Percentiles rank a stretch among this genome's conserved stretches.
Conservation (phyloP, 2,329 filamentous ascomycete species). For the Blastomyces emzantsi region DNA sequence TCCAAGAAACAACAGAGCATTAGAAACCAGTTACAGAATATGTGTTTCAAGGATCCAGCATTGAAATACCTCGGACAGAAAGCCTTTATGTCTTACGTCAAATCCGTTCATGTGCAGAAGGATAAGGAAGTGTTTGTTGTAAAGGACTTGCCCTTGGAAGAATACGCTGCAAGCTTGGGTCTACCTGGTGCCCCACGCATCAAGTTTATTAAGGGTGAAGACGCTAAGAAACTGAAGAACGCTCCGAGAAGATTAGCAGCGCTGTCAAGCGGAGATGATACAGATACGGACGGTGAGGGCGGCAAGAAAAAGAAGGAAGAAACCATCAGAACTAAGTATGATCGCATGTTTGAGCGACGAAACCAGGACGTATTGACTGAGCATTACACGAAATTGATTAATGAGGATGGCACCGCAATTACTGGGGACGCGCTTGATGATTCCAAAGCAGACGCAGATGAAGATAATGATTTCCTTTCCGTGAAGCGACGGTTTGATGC, state of each 20-base stretch:
- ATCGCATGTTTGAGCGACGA: slow-evolving; percentile 93
- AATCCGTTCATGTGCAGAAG: slow-evolving; percentile 76
- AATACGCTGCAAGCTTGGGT: slow-evolving; percentile 74
- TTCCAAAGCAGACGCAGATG: slow-evolving; percentile 46
- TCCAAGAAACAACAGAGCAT: slow-evolving; percentile 85
- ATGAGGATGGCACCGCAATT: slow-evolving; percentile 45
- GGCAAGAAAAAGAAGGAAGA: slow-evolving; percentile 54
- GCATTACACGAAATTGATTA: slow-evolving; percentile 83
- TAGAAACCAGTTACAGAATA: slow-evolving; percentile 75
- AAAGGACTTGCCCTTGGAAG: slow-evolving; percentile 72
- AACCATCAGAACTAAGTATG: slow-evolving; percentile 83
- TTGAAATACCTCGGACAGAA: slow-evolving; percentile 95
- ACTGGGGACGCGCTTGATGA: slow-evolving; percentile 24
- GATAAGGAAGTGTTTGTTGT: slow-evolving; percentile 89
- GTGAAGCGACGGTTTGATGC: slow-evolving; percentile 81
- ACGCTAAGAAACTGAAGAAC: slow-evolving; percentile 81
- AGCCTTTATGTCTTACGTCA: slow-evolving; percentile 83
- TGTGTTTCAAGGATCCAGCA: slow-evolving; percentile 92
- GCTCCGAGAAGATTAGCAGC: slow-evolving; percentile 58
- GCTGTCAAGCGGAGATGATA: slow-evolving; percentile 52
- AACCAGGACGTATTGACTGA: slow-evolving; percentile 94
- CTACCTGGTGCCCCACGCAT: slow-evolving; percentile 87
- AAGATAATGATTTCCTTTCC: slow-evolving; percentile 72
- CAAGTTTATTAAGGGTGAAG: slow-evolving; percentile 84
- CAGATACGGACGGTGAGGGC: slow-evolving; percentile 36